A percentile compares a stretch with the other conserved stretches of the same genome.
These are phyloP conservation scores for Chalara sp. DNA, from an alignment of 2,329 filamentous ascomycete genomes.

Conservation along the genomic window DNA sequence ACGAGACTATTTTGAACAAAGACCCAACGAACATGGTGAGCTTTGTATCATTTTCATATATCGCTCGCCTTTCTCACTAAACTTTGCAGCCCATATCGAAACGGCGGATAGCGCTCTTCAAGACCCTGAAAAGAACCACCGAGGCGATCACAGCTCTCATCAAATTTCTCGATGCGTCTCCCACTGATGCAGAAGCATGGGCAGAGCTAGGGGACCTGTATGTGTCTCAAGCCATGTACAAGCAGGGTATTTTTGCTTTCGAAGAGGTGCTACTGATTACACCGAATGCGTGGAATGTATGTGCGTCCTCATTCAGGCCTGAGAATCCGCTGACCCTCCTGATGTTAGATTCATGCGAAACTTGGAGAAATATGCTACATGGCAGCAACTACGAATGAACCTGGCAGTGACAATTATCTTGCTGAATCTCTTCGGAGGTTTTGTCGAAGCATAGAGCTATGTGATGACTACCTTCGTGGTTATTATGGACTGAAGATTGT, in stretches of 20 bases:
- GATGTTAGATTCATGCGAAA: conserved; percentile 68
- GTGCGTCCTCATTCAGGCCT: conserved; percentile 26
- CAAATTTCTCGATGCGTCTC: conserved; percentile 71
- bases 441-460: conserved; percentile 85
- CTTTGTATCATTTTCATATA: conserved; percentile 13
- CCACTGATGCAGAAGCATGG: conserved; percentile 91
- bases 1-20: conserved; percentile 66
- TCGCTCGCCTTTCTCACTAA: conserved; percentile 23
- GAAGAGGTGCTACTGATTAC: conserved; percentile 84
- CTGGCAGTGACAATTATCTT: conserved; percentile 43
- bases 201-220: conserved; percentile 87
- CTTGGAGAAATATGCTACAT: conserved; percentile 80
- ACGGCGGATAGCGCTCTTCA: conserved; percentile 72
- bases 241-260: conserved; percentile 79
- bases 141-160: conserved; percentile 73
- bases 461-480: conserved; percentile 84
- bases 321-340: conserved; percentile 23
- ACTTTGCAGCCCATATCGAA: conserved; percentile 68
- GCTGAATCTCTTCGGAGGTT: conserved; percentile 77
- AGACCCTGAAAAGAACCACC: conserved; percentile 58
- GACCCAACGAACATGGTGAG: conserved; percentile 76
- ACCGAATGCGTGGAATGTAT: conserved; percentile 92
- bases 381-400: conserved; percentile 43
- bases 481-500: conserved; percentile 88
- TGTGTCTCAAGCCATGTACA: conserved; percentile 66